Base-by-base conservation (phyloP, 169 alveolate genomes). In the Eimeria brunetti region DNA sequence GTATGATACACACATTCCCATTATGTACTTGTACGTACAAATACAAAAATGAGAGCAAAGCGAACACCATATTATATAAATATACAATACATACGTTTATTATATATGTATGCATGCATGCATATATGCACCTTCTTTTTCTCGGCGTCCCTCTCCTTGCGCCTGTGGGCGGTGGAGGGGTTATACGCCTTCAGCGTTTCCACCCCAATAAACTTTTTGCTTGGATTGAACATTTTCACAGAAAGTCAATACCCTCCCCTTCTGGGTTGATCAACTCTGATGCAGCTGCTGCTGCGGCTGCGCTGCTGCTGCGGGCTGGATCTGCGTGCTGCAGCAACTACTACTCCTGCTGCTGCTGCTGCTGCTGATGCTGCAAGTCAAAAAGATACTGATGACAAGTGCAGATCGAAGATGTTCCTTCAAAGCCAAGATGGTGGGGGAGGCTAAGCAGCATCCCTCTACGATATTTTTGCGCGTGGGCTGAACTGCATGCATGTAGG, bases 151-250 rank as follows among this genome's bases (percentile, higher is more conserved):
- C 95, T 64, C 92, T 92, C 92, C 51, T 71, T 64, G 67, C 89
- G 83, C 78, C 95, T 73, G 88, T 92, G 89, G n/a, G 36, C 91
- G 58, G 88, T 88, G 53, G 95, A 62, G 75, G 95, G 95, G 78
- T 92, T 92, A 44, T 62, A 86, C 88, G 80, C 76, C 88, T 83
- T 80, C 80, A 92, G 91, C 67, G 85, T 58, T 38, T 88, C 95
- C 75, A 38, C 71, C 92, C 92, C 92, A 20, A 85, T 85, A 51
- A 85, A 85, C n/a, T 85, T 85, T 51, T 85, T 85, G 80, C 92
- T 85, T 7, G 92, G 92, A n/a, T 85, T 56, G n/a, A 85, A 56
- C 92, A 85, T 85, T 41, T 85, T 56, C 89, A 27, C n/a, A 0
- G 75, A 18, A 53, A 33, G 4, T 24, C 24, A 49, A 33, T 53